Conservation (phyloP, 2,329 filamentous ascomycete genomes). For the Fusarium xylarioides region DNA sequence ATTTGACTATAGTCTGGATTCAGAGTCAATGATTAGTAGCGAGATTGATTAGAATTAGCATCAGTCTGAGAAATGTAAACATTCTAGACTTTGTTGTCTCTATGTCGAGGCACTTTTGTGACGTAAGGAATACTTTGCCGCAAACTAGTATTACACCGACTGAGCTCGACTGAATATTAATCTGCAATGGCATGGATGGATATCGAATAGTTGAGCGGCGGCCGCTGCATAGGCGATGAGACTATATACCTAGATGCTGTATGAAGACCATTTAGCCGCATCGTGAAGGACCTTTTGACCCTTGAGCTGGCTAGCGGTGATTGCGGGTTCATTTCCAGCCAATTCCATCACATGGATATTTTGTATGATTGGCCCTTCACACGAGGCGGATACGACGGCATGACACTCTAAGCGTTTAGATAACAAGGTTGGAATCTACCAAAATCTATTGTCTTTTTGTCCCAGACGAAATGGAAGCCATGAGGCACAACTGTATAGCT, state of each 20-base stretch:
- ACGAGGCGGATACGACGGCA: background rate
- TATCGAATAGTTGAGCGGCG: background rate
- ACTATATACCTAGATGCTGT: background rate
- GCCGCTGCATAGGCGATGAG: background rate
- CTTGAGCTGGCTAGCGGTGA: background rate
- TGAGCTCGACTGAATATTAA: background rate
- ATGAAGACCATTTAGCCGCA: background rate
- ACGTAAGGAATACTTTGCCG: background rate
- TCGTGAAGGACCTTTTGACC: background rate
- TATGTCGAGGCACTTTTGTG: background rate
- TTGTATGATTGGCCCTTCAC: background rate
- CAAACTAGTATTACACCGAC: background rate
- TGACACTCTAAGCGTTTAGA: background rate
- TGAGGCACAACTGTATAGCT: rapidly evolving
- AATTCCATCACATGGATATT: background rate
- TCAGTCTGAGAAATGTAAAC: background rate
- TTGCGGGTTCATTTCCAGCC: background rate
- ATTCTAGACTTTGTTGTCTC: background rate
- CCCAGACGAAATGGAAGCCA: background rate
- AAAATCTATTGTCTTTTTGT: background rate
- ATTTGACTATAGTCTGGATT: background rate
- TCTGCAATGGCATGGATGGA: background rate
- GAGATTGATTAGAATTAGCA: no score
- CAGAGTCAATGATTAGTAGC: background rate
- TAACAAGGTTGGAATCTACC: background rate